Conservation (phyloP, 179 eudicot genomes). For the Beta macrorhiza region DNA sequence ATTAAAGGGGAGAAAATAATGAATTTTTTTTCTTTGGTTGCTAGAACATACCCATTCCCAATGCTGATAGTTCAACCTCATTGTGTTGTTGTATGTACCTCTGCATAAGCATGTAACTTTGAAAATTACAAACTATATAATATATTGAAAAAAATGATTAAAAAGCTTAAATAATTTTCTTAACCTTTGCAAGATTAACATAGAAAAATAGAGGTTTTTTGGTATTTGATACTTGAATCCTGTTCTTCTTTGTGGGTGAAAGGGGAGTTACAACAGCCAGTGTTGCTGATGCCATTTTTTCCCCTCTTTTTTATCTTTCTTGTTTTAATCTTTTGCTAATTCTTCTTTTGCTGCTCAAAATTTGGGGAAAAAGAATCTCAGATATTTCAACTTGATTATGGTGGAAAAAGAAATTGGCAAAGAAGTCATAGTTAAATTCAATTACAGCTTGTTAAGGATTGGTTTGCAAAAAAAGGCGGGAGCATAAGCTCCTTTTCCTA, state of each 20-base stretch:
- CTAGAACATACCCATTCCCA: constrained; percentile 48
- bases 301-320: not conserved
- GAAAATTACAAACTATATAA: not conserved
- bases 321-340: not conserved
- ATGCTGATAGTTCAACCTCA: constrained; percentile 48
- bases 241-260: constrained; percentile 29
- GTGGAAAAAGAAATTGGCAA: not conserved
- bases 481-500: not conserved
- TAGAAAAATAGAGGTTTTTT: constrained; percentile 37
- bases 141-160: not conserved
- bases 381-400: constrained; percentile 10
- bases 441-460: constrained; percentile 3
- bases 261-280: constrained; percentile 25
- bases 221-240: constrained; percentile 40
- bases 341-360: not conserved
- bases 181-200: constrained; percentile 39
- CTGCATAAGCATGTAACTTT: constrained; percentile 22
- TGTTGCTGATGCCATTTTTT: constrained; percentile 27
- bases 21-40: not conserved
- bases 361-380: not conserved
- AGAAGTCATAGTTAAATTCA: not conserved
- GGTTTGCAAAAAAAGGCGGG: constrained; percentile 28
- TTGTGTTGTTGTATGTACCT: constrained; percentile 45
- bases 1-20: not conserved
- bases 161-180: no score